Base-by-base conservation (phyloP, 495 filamentous ascomycete genomes). In the Bombardia bombarda region DNA sequence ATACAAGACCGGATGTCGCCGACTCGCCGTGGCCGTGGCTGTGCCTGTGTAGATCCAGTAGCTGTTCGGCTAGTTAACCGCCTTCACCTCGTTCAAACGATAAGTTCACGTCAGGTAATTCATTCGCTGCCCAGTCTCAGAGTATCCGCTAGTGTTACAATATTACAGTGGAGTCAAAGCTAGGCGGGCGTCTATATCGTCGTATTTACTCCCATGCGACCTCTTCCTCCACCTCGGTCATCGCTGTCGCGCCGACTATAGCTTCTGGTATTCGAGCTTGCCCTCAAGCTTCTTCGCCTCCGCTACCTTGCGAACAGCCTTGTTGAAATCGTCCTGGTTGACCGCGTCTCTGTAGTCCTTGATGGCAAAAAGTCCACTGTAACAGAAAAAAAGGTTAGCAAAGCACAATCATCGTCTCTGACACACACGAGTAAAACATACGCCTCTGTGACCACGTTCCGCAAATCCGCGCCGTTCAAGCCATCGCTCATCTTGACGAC, bases 401-500 rank as follows among this genome's bases (percentile, higher is more conserved):
- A 45, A 57, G 51, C 28, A 36, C 43, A 34, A n/a, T n/a, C n/a
- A n/a, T n/a, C n/a, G n/a, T n/a, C n/a, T n/a, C n/a, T n/a, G n/a
- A n/a, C n/a, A n/a, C n/a, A n/a, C n/a, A n/a, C 20, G 36, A 25
- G 18, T 3, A 41, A 23, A 31, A 81, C 86, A 65, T 78, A 95
- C 88, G 93, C 93, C 74, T 99, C 93, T 1, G 93, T 99, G 35
- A 99, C 89, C 48, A 99, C 89, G 60, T 99, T 99, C 52, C 93
- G 75, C 60, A 99, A 68, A 79, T 99, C 93, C 18, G 93, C 93
- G 53, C 93, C 93, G 67, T 99, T 99, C 30, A 97, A 75, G 30
- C 89, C 87, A 56, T 99, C 93, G 53, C 86, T 93, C 93, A 99
- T 99, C 77, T 99, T 99, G 58, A 99, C 93, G 23, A 99, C 86